A percentile compares a stretch with the other conserved stretches of the same genome.
phyloP scores from a whole-genome alignment of 192 early-diverging fungal species.

The Coemansia sp. region DNA sequence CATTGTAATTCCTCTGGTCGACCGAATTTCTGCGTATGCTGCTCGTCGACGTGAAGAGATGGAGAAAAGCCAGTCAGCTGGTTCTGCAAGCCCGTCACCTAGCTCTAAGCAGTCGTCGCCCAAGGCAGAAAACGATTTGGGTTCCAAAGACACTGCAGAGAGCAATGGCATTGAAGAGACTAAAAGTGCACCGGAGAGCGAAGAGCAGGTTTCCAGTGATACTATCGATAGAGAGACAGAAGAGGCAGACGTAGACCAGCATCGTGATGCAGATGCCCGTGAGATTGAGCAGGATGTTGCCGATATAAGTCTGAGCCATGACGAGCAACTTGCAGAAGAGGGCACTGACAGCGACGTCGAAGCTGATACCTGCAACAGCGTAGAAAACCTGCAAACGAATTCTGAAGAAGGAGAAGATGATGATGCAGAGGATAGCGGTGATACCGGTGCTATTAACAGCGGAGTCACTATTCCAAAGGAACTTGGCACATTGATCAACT shows the following conservation, averaged over 20 bases:
- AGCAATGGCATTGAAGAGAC: conserved; percentile 1
- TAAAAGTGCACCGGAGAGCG: not conserved
- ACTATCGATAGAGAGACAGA: not conserved
- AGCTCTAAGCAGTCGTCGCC: not conserved
- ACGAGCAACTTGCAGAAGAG: no score
- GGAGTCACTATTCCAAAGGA: conserved; percentile 16
- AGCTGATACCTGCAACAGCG: no score
- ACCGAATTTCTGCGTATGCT: conserved; percentile 91
- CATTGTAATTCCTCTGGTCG: conserved; percentile 93
- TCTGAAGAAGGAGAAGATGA: not conserved
- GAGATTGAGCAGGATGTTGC: no score
- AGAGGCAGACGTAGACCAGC: no score
- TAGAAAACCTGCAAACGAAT: no score
- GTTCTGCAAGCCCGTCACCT: not conserved
- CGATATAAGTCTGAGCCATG: no score
- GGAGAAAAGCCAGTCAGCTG: conserved; percentile 39
- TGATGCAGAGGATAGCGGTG: not conserved
- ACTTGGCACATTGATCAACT: conserved; percentile 28
- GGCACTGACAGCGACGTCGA: no score
- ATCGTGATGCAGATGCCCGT: no score
- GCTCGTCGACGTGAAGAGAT: conserved; percentile 70
- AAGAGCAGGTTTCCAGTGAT: not conserved
- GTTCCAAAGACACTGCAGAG: not conserved
- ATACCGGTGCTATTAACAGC: not conserved
- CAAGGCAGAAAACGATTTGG: conserved; percentile 3